Percentiles rank a stretch among this genome's conserved stretches.
These are phyloP conservation scores for Cladorrhinum sp. DNA, from an alignment of 2,329 filamentous ascomycete genomes.

Conservation along the genomic window DNA sequence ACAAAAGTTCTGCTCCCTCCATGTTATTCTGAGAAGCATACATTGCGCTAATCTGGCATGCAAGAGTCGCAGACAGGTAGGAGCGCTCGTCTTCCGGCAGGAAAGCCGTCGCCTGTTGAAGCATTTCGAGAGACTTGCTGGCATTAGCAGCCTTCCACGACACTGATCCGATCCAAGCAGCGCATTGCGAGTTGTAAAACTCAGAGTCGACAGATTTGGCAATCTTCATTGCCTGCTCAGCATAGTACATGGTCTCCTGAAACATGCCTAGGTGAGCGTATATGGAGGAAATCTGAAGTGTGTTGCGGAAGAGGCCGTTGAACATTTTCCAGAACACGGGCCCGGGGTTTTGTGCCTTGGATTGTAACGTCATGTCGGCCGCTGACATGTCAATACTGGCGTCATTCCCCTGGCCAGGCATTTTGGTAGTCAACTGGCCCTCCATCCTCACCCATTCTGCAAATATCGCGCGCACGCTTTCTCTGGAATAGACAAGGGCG, in stretches of 20 bases:
- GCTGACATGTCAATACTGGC: conserved; percentile 30
- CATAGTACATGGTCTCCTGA: conserved; percentile 83
- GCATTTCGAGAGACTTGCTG: conserved; percentile 54
- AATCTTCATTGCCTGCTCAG: conserved; percentile 77
- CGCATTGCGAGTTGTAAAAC: conserved; percentile 53
- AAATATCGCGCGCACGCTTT: conserved; percentile 54
- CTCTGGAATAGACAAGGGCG: conserved; percentile 56
- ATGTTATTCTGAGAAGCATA: conserved; percentile 49
- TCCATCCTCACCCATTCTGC: conserved; percentile 56
- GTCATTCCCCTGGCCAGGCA: conserved; percentile 21
- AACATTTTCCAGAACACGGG: conserved; percentile 79
- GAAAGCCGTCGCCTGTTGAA: conserved; percentile 51
- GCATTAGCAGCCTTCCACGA: conserved; percentile 57
- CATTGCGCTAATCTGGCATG: conserved; percentile 55
- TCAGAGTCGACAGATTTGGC: conserved; percentile 65
- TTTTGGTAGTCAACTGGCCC: conserved; percentile 28
- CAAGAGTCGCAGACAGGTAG: conserved; percentile 44
- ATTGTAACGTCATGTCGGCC: conserved; percentile 27
- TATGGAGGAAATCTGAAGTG: conserved; percentile 71
- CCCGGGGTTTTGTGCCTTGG: conserved; percentile 42
- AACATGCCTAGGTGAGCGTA: conserved; percentile 84
- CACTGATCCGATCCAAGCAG: conserved; percentile 54
- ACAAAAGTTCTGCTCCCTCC: conserved; percentile 42
- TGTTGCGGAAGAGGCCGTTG: conserved; percentile 65
- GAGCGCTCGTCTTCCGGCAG: conserved; percentile 47